A percentile compares a stretch with the other conserved stretches of the same genome.
phyloP scores from a whole-genome alignment of 306 rosid species.

The Acmispon strigosus region DNA sequence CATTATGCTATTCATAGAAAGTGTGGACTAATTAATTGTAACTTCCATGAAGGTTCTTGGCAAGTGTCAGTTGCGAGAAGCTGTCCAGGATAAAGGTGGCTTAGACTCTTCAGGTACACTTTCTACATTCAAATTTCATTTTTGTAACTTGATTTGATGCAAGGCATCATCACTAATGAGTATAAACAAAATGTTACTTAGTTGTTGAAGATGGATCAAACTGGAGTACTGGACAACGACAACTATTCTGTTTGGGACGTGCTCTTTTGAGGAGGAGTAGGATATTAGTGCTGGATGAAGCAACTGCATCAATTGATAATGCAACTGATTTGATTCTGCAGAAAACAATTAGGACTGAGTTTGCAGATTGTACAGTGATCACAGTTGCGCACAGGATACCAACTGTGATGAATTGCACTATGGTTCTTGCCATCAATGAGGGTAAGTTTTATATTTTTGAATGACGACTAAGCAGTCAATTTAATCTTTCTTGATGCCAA shows the following conservation, averaged over 20 bases:
- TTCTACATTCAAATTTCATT: background rate
- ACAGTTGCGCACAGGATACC: slow-evolving; percentile 77
- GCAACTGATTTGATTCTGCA: slow-evolving; percentile 66
- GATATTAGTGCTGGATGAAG: slow-evolving; percentile 71
- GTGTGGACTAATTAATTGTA: background rate
- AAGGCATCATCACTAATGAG: too few species aligned
- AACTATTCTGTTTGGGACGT: slow-evolving; percentile 72
- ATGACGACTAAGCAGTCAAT: background rate
- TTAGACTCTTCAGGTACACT: slow-evolving; percentile 50
- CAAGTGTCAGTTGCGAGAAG: slow-evolving; percentile 60
- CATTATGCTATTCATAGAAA: background rate
- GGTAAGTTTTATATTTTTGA: slow-evolving; percentile 26
- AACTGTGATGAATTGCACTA: slow-evolving; percentile 80
- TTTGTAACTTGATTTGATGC: background rate
- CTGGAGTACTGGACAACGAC: slow-evolving; percentile 83
- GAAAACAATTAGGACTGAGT: slow-evolving; percentile 59
- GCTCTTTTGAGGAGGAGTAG: slow-evolving; percentile 60
- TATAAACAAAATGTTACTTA: slow-evolving; percentile 6
- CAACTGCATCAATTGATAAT: slow-evolving; percentile 73
- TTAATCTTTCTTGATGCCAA: background rate
- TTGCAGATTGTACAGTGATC: slow-evolving; percentile 56
- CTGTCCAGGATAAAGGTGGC: slow-evolving; percentile 47
- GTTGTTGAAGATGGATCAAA: slow-evolving; percentile 71
- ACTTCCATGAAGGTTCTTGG: slow-evolving; percentile 46
- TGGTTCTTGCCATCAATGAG: slow-evolving; percentile 65